Percentiles rank a stretch among this genome's conserved stretches.
Evolutionary conservation across 495 filamentous ascomycete genomes (phyloP).

Genomic region (Aspergillus bridgeri): DNA sequence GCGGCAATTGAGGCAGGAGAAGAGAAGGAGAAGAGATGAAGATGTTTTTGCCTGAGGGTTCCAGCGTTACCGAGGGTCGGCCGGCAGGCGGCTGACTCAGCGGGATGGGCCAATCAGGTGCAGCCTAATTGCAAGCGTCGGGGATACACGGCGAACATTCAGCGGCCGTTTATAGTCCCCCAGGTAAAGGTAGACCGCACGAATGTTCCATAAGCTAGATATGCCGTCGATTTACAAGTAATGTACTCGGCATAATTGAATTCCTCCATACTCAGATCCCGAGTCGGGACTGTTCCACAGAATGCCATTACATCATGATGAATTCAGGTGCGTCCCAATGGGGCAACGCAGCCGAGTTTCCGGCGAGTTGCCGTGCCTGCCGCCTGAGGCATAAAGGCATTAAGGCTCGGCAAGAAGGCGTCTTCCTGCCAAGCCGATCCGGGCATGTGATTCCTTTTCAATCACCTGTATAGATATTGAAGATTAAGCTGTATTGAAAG

Average conservation of each 20-base stretch:
- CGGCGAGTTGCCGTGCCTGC: not conserved
- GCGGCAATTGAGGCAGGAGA: conserved; percentile 13
- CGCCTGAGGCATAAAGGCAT: not conserved
- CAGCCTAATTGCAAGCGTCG: conserved; percentile 44
- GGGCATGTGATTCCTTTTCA: too few species aligned
- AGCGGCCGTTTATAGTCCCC: too few species aligned
- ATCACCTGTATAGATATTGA: too few species aligned
- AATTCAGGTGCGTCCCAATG: not conserved
- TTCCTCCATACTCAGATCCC: too few species aligned
- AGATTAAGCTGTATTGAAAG: too few species aligned
- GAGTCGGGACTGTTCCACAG: too few species aligned
- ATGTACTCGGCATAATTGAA: too few species aligned
- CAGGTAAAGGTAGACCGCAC: too few species aligned
- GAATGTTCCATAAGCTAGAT: too few species aligned
- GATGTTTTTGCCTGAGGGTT: conserved; percentile 19
- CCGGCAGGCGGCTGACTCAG: conserved; percentile 36
- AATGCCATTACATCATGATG: not conserved
- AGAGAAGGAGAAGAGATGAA: conserved; percentile 12
- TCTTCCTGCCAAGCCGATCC: not conserved
- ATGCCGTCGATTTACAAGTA: too few species aligned
- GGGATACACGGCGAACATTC: conserved; percentile 38
- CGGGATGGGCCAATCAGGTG: conserved; percentile 34
- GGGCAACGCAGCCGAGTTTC: not conserved
- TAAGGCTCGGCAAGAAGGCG: too few species aligned
- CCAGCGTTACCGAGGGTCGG: conserved; percentile 47